phyloP scores from a whole-genome alignment of 1,284 basidiomycete species.

The Xerocomus minutiporus region DNA sequence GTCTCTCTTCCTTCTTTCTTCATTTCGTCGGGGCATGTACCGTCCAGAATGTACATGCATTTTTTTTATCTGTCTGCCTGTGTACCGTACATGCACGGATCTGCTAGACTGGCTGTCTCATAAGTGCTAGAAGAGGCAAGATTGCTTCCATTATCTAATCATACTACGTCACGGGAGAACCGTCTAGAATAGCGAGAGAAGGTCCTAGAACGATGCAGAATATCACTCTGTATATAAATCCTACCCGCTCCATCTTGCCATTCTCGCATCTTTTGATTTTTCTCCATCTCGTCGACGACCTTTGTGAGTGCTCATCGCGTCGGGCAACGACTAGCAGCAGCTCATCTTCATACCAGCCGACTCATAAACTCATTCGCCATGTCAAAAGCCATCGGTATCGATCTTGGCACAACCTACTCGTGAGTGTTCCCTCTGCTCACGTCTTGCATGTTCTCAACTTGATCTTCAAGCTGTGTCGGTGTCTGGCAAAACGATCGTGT shows the following conservation, averaged over 20 bases:
- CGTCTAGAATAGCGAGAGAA: slow-evolving; percentile 36
- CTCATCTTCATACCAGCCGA: slow-evolving; percentile 3
- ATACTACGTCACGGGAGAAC: slow-evolving; percentile 31
- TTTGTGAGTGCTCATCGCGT: slow-evolving; percentile 16
- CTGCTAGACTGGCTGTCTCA: slow-evolving; percentile 12
- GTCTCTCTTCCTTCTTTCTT: slow-evolving; percentile 2
- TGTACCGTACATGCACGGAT: slow-evolving; percentile 28
- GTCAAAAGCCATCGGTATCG: slow-evolving; percentile 91
- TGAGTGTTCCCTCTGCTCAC: slow-evolving; percentile 35
- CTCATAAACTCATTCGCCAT: slow-evolving; percentile 22
- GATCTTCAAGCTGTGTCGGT: slow-evolving; percentile 66
- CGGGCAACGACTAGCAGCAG: neutral
- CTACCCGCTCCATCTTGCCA: neutral
- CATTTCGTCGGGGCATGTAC: slow-evolving; percentile 19
- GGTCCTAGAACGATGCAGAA: slow-evolving; percentile 38
- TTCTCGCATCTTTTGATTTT: slow-evolving; percentile 13
- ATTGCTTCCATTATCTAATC: slow-evolving; percentile 33
- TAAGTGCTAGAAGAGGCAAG: neutral
- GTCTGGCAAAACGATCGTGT: slow-evolving; percentile 99
- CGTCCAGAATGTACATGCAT: slow-evolving; percentile 27
- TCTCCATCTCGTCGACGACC: slow-evolving; percentile 8
- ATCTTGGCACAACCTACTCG: slow-evolving; percentile 86
- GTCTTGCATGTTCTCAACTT: slow-evolving; percentile 1
- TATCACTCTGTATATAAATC: slow-evolving; percentile 33
- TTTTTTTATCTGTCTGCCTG: slow-evolving; percentile 17